These are phyloP conservation scores for Chrysophaeum taylorii DNA, from an alignment of 352 stramenopile species.

Conservation along the genomic window DNA sequence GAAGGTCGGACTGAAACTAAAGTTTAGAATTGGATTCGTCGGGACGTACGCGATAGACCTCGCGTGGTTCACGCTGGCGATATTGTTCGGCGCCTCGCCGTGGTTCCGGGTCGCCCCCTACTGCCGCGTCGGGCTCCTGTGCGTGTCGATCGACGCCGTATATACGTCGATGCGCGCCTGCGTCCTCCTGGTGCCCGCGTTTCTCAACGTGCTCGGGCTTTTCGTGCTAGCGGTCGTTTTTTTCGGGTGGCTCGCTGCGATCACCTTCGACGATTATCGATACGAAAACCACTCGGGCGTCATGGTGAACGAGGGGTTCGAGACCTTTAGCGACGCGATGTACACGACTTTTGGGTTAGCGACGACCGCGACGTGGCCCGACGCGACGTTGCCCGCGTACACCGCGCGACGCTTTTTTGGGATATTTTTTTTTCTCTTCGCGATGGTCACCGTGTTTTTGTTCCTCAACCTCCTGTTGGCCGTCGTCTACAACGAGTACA, in stretches of 20 bases:
- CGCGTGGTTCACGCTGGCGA: neutral
- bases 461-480: constrained; percentile 28
- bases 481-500: constrained; percentile 27
- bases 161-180: neutral
- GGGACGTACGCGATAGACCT: neutral
- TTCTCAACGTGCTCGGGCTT: constrained; percentile 13
- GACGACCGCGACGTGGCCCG: constrained; percentile 22
- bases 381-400: constrained; percentile 22
- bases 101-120: neutral
- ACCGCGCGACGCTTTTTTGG: neutral
- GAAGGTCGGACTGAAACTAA: neutral
- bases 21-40: neutral
- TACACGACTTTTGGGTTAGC: constrained; percentile 16
- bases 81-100: neutral
- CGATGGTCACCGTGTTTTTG: constrained; percentile 25
- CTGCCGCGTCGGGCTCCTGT: neutral
- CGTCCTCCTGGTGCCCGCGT: neutral
- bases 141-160: neutral
- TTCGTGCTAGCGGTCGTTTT: neutral
- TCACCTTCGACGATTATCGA: neutral
- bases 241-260: constrained; percentile 9
- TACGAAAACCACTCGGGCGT: neutral
- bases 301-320: constrained; percentile 16
- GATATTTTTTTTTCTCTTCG: constrained; percentile 20
- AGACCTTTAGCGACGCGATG: neutral